These are phyloP conservation scores for Cryphonectria japonica DNA, from an alignment of 2,329 filamentous ascomycete species.

Conservation along the genomic window DNA sequence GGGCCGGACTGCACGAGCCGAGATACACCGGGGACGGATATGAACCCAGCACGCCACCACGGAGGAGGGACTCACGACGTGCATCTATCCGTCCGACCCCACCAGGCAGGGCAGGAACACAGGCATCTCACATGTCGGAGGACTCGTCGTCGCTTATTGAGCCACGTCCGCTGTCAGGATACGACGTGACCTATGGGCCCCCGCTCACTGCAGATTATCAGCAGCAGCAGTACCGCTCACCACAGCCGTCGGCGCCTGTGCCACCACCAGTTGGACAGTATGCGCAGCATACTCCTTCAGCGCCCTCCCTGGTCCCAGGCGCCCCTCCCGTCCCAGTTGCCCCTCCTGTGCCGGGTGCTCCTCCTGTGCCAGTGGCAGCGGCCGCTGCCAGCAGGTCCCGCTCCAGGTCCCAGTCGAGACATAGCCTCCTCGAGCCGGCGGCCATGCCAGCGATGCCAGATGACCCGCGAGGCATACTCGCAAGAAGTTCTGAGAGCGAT, in stretches of 20 bases:
- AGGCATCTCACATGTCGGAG: slow-evolving; percentile 30
- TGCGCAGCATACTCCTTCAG: slow-evolving; percentile 7
- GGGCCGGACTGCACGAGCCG: slow-evolving; percentile 64
- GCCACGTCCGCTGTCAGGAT: slow-evolving; percentile 28
- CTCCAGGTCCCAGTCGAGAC: slow-evolving; percentile 47
- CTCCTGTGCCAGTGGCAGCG: slow-evolving; percentile 24
- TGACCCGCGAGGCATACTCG: slow-evolving; percentile 53
- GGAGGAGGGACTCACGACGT: slow-evolving; percentile 41
- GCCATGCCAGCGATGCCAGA: slow-evolving; percentile 60
- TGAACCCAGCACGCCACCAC: slow-evolving; percentile 48
- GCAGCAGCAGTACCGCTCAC: slow-evolving; percentile 37
- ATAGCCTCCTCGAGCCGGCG: slow-evolving; percentile 40
- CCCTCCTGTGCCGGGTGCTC: slow-evolving; percentile 20
- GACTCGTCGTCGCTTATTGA: slow-evolving; percentile 36
- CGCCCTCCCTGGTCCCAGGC: slow-evolving; percentile 21
- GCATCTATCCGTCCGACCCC: slow-evolving; percentile 22
- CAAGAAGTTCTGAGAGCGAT: slow-evolving; percentile 47
- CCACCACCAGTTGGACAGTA: slow-evolving; percentile 25
- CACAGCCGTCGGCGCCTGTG: slow-evolving; percentile 33
- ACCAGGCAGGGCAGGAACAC: slow-evolving; percentile 29
- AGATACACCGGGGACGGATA: slow-evolving; percentile 72
- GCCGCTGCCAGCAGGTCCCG: slow-evolving; percentile 30
- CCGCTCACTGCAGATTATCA: slow-evolving; percentile 38
- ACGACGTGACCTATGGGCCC: slow-evolving; percentile 31
- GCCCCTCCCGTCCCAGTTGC: slow-evolving; percentile 20